Evolutionary conservation across 345 rosid genomes (phyloP).

Genomic region (Gossypium anomalum): DNA sequence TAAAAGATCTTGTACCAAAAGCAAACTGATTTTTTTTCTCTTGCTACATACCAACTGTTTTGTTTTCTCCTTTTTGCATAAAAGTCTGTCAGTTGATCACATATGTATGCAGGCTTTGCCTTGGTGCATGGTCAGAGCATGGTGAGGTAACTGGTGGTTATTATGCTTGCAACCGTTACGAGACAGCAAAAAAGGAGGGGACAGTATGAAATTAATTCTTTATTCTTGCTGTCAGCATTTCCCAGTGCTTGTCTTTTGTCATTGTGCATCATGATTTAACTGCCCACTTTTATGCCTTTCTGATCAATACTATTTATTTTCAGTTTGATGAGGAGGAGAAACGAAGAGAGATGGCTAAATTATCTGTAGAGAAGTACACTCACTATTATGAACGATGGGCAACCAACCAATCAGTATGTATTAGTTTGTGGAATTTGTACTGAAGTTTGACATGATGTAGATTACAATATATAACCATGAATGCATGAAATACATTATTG

Average conservation of each 20-base stretch:
- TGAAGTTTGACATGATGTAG: not conserved
- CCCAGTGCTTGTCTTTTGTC: not conserved
- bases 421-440: constrained; percentile 3
- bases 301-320: constrained; percentile 2
- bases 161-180: constrained; percentile 79
- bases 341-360: constrained; percentile 86
- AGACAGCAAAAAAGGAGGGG: constrained; percentile 83
- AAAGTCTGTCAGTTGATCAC: constrained; percentile 8
- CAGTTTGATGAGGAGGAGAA: constrained; percentile 76
- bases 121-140: constrained; percentile 74
- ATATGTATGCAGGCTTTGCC: constrained; percentile 63
- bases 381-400: constrained; percentile 94
- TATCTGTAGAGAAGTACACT: constrained; percentile 79
- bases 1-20: not conserved
- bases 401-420: constrained; percentile 73
- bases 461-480: not conserved
- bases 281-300: constrained; percentile 3
- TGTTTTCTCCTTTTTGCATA: not conserved
- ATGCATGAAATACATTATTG: not conserved
- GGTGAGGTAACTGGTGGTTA: constrained; percentile 82
- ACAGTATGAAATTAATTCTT: constrained; percentile 41
- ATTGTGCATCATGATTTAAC: constrained; percentile 7
- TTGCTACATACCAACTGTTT: not conserved
- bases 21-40: not conserved
- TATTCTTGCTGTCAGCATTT: not conserved